Evolutionary conservation across 805 yeast species (phyloP), one percentile per base, ranked within the genome.

Genomic region (Lipomyces starkeyi): DNA sequence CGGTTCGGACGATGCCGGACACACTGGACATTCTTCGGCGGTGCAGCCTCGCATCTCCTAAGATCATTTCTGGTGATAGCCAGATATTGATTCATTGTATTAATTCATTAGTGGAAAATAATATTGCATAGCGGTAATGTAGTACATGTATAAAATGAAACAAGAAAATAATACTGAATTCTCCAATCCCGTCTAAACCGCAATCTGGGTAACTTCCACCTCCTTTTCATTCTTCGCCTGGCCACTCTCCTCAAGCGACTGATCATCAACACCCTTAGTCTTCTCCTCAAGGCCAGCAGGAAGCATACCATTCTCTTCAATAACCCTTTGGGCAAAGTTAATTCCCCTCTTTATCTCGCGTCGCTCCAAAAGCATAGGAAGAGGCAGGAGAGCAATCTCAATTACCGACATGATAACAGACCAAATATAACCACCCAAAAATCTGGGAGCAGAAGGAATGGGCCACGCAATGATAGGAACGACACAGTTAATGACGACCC

Each of bases 401-500:
- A 65, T n/a, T 14, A 65, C 64, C 6, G 67, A 60, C 55, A 43
- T 62, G 34, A 60, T 40, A 11, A 68, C 64, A 7, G 59, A 59
- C 62, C 63, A 68, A 57, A 65, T 55, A 34, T 68, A 64, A 14
- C 71, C 71, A 32, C 71, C 71, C 13, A 6, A 8, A 64, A 54
- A 68, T n/a, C 54, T 14, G 8, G 71, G 71, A 3, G 69, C 69
- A 5, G 22, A 13, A 1, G 62, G 17, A 5, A 68, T 61, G 2
- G 66, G 71, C 64, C 63, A 68, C 1, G 71, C 69, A 13, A 65
- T 64, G 14, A 68, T 65, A 2, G 71, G 71, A n/a, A 65, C 69
- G 6, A 68, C 66, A 52, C 62, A 58, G 47, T 64, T 65, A 52
- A 65, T 37, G 13, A 68, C 71, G 52, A 68, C 68, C 68, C 68